Evolutionary conservation across 257 asterid species (phyloP).

Genomic region (Ocimum tenuiflorum): DNA sequence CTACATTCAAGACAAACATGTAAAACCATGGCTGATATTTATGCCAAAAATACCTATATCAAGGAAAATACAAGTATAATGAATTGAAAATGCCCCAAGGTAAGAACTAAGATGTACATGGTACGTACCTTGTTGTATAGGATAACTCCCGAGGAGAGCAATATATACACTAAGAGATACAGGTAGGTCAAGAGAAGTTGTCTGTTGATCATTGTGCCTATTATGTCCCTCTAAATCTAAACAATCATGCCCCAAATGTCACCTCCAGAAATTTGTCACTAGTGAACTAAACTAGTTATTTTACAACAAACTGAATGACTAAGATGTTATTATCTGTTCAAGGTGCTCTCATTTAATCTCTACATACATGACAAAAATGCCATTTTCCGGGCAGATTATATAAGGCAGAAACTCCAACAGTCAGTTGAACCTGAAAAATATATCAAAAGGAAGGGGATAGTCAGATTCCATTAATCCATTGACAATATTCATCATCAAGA

Average conservation of each 20-base stretch:
- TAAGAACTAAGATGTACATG: not conserved
- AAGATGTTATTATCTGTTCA: slow-evolving; percentile 24
- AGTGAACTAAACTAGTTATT: not conserved
- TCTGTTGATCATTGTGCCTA: slow-evolving; percentile 60
- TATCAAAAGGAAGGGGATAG: not conserved
- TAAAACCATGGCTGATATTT: not conserved
- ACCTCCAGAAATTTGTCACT: slow-evolving; percentile 22
- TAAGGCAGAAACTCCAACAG: slow-evolving; percentile 14
- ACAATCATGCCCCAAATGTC: slow-evolving; percentile 24
- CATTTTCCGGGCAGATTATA: slow-evolving; percentile 21
- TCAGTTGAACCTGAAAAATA: slow-evolving; percentile 27
- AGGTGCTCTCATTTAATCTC: slow-evolving; percentile 22
- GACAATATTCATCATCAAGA: not conserved
- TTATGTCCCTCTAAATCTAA: slow-evolving; percentile 22
- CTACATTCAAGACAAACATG: not conserved
- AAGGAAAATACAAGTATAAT: not conserved
- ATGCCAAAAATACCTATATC: not conserved
- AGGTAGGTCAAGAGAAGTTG: slow-evolving; percentile 78
- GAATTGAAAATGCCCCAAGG: too few relatives aligned
- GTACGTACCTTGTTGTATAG: slow-evolving; percentile 81
- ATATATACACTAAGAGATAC: slow-evolving; percentile 64
- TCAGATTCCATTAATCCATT: not conserved
- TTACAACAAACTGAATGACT: slow-evolving; percentile 17
- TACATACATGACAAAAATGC: slow-evolving; percentile 10
- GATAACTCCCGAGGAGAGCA: slow-evolving; percentile 87